phyloP scores from a whole-genome alignment of 371 early-diverging fungal species.

The Circinella umbellata region DNA sequence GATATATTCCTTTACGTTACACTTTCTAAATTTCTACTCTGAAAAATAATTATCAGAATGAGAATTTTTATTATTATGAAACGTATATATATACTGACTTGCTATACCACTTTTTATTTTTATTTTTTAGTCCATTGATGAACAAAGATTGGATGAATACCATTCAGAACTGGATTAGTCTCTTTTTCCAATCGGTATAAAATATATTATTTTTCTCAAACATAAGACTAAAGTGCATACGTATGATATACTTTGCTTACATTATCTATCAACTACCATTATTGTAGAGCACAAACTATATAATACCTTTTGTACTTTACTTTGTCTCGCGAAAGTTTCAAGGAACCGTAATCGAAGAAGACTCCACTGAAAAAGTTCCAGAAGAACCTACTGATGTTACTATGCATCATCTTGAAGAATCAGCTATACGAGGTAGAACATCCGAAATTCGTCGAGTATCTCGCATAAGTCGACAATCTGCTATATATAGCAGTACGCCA shows the following conservation, averaged over 20 bases:
- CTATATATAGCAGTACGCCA: not conserved
- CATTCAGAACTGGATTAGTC: slow-evolving; percentile 51
- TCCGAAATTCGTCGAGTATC: not conserved
- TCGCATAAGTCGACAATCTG: slow-evolving; percentile 16
- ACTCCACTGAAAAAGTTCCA: slow-evolving; percentile 12
- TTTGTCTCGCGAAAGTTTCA: slow-evolving; percentile 57
- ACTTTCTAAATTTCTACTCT: too few relatives aligned
- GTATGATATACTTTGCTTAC: not conserved
- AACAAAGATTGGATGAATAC: slow-evolving; percentile 37
- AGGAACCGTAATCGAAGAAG: slow-evolving; percentile 32
- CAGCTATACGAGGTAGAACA: slow-evolving; percentile 34
- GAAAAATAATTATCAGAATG: too few relatives aligned
- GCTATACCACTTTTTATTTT: too few relatives aligned
- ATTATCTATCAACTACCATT: not conserved
- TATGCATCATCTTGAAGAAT: slow-evolving; percentile 47
- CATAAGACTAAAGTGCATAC: too few relatives aligned
- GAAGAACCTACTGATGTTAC: slow-evolving; percentile 29
- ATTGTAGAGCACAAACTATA: slow-evolving; percentile 71
- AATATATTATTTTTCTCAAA: not conserved
- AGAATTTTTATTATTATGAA: too few relatives aligned
- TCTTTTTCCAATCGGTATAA: slow-evolving; percentile 52
- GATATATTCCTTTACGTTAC: too few relatives aligned
- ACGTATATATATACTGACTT: not conserved
- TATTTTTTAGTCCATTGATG: slow-evolving; percentile 36
- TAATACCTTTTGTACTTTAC: slow-evolving; percentile 77